Evolutionary conservation across 148 eudicot species (phyloP).

Genomic region (Nepenthes gracilis): DNA sequence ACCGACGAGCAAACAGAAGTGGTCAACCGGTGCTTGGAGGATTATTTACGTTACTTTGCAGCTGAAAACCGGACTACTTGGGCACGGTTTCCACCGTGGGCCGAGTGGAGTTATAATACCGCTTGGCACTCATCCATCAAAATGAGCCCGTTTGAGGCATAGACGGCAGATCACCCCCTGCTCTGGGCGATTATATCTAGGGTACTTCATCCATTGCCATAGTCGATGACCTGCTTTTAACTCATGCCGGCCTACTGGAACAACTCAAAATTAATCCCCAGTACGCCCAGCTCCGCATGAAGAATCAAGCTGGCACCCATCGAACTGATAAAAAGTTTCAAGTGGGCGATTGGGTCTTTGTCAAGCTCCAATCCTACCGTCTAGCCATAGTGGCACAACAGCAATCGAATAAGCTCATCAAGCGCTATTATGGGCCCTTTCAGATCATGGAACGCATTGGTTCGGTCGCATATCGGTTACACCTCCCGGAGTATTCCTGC

Average conservation of each 20-base stretch:
- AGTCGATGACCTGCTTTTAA: too few species aligned
- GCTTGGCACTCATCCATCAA: not conserved
- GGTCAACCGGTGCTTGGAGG: not conserved
- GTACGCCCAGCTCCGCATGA: not conserved
- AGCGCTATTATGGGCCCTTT: not conserved
- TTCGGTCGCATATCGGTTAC: not conserved
- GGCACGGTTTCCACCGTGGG: not conserved
- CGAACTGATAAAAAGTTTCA: not conserved
- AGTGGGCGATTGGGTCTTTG: not conserved
- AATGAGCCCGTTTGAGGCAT: not conserved
- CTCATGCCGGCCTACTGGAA: not conserved
- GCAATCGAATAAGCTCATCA: not conserved
- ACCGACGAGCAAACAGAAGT: not conserved
- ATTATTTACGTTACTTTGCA: not conserved
- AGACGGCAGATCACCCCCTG: not conserved
- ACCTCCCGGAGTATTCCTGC: not conserved
- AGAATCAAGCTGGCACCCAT: not conserved
- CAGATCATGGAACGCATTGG: not conserved
- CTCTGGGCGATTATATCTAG: not conserved
- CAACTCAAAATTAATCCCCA: not conserved
- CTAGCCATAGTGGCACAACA: not conserved
- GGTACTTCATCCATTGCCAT: too few species aligned
- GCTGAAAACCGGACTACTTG: not conserved
- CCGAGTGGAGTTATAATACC: slow-evolving; percentile 1
- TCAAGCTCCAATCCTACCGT: not conserved